Conservation (phyloP, 306 rosid species). For the Lablab purpureus region DNA sequence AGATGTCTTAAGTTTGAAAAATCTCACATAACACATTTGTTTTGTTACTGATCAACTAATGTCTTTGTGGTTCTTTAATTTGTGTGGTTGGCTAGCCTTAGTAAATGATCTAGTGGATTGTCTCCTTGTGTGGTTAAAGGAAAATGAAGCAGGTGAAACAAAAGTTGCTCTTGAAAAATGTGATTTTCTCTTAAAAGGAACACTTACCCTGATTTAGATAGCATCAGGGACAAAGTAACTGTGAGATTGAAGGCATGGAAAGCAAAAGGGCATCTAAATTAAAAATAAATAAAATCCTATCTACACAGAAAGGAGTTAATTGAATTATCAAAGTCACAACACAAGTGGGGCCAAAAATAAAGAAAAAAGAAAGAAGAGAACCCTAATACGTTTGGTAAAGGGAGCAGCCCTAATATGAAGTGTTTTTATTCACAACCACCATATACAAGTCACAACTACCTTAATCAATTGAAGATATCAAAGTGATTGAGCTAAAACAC, state of each 20-base stretch:
- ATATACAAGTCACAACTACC: constrained; percentile 48
- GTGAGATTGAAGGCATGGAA: constrained; percentile 32
- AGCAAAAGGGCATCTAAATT: constrained; percentile 35
- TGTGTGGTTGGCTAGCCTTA: neutral
- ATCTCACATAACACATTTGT: neutral
- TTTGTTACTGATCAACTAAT: no score
- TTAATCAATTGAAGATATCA: constrained; percentile 49
- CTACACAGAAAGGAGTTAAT: constrained; percentile 26
- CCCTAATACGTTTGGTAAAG: constrained; percentile 52
- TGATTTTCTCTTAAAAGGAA: constrained; percentile 1
- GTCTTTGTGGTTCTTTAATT: neutral
- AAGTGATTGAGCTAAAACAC: constrained; percentile 44
- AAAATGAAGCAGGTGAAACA: constrained; percentile 19
- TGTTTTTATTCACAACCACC: constrained; percentile 55
- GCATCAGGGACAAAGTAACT: constrained; percentile 2
- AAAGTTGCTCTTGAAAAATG: constrained; percentile 6
- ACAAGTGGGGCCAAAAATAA: constrained; percentile 38
- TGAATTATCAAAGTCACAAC: constrained; percentile 29
- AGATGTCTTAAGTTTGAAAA: neutral
- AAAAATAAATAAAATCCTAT: neutral
- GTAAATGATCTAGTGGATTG: neutral
- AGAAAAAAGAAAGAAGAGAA: constrained; percentile 43
- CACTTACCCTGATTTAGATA: constrained; percentile 9
- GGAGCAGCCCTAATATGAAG: constrained; percentile 41
- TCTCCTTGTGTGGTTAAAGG: neutral